These are phyloP conservation scores for Cryptococcus floricola DNA, from an alignment of 1,284 basidiomycete species.

Conservation along the genomic window DNA sequence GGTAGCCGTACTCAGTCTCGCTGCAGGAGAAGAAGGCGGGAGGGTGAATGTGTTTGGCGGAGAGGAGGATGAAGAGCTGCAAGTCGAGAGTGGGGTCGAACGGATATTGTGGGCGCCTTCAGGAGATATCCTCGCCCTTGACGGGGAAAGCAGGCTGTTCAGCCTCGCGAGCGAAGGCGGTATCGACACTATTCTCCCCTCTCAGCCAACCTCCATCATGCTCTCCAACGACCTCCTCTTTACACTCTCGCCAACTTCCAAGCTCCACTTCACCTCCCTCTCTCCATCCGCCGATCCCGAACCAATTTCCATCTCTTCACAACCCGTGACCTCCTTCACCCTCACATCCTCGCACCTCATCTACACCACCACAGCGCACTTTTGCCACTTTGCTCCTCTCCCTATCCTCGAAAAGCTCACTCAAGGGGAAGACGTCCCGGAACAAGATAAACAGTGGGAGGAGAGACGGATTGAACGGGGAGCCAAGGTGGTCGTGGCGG, in stretches of 20 bases:
- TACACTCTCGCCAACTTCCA: conserved; percentile 64
- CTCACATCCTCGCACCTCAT: conserved; percentile 78
- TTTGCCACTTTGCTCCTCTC: conserved; percentile 70
- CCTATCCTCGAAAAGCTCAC: conserved; percentile 34
- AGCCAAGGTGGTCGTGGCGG: conserved; percentile 74
- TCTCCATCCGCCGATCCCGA: conserved; percentile 17
- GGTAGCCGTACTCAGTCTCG: conserved; percentile 30
- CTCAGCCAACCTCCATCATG: conserved; percentile 24
- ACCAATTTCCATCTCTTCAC: conserved; percentile 54
- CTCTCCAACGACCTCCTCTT: conserved; percentile 54
- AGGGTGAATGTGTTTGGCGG: conserved; percentile 6
- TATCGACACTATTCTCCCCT: conserved; percentile 22
- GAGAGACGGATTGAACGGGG: conserved; percentile 79
- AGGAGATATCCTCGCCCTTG: conserved; percentile 29
- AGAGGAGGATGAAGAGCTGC: conserved; percentile 9
- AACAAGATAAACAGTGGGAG: conserved; percentile 57
- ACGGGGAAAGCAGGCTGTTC: conserved; percentile 22
- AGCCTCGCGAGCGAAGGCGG: conserved; percentile 8
- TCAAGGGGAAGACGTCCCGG: conserved; percentile 25
- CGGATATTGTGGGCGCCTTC: conserved; percentile 27
- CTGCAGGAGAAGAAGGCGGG: conserved; percentile 2
- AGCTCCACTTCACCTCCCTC: conserved; percentile 55
- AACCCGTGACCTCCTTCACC: conserved; percentile 67
- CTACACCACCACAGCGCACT: conserved; percentile 80
- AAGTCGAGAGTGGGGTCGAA: conserved; percentile 19